Evolutionary conservation across 352 stramenopile species (phyloP).

Genomic region (Pythium aquatile): DNA sequence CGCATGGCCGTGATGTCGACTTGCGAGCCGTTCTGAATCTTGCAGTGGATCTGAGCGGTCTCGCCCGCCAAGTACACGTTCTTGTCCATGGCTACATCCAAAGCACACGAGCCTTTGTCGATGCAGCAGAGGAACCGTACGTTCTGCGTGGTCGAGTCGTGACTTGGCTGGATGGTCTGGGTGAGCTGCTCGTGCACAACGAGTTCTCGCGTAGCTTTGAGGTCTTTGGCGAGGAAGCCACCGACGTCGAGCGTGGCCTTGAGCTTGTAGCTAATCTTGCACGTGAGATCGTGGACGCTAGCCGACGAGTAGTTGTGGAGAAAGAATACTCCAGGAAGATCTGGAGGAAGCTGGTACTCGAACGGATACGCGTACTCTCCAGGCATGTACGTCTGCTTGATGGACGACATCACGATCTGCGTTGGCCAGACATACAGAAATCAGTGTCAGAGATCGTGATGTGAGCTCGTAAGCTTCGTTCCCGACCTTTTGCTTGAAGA

Average conservation of each 20-base stretch:
- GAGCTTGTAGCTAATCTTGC: constrained; percentile 39
- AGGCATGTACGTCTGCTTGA: constrained; percentile 23
- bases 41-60: constrained; percentile 32
- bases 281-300: constrained; percentile 15
- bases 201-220: constrained; percentile 31
- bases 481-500: constrained; percentile 66
- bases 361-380: constrained; percentile 40
- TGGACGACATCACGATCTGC: constrained; percentile 31
- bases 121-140: constrained; percentile 43
- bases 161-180: constrained; percentile 21
- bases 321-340: constrained; percentile 30
- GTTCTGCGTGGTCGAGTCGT: constrained; percentile 30
- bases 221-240: constrained; percentile 33
- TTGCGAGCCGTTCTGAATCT: constrained; percentile 36
- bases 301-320: constrained; percentile 20
- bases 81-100: constrained; percentile 39
- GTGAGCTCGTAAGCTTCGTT: neutral
- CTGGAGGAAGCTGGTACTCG: constrained; percentile 35
- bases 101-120: constrained; percentile 33
- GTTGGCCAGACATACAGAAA: neutral
- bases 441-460: neutral
- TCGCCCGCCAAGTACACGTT: constrained; percentile 35
- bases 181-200: constrained; percentile 36
- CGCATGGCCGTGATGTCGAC: constrained; percentile 33
- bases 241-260: constrained; percentile 35